Evolutionary conservation across 768 basidiomycete species (phyloP).

Genomic region (Terana coerulea): DNA sequence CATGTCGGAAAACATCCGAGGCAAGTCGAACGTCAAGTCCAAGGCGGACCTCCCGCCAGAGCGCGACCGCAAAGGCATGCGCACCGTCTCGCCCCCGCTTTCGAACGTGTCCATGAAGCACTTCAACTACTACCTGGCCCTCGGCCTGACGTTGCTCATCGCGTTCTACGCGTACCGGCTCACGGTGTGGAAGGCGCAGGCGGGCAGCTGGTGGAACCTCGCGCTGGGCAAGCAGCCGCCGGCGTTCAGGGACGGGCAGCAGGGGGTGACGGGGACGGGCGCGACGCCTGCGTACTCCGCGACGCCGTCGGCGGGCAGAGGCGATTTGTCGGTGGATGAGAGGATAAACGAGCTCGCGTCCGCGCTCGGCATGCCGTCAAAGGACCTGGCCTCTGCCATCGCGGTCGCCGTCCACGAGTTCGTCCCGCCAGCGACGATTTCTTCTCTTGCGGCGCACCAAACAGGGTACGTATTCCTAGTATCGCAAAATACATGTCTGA

Average conservation of each 20-base stretch:
- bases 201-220: constrained; percentile 61
- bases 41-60: constrained; percentile 25
- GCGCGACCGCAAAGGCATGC: constrained; percentile 26
- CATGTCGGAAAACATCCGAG: constrained; percentile 10
- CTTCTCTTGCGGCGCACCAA: constrained; percentile 48
- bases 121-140: constrained; percentile 47
- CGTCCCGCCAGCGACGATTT: constrained; percentile 58
- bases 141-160: constrained; percentile 38
- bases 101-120: constrained; percentile 38
- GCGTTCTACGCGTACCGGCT: constrained; percentile 51
- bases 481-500: background rate
- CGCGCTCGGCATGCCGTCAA: constrained; percentile 57
- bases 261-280: constrained; percentile 13
- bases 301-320: constrained; percentile 4
- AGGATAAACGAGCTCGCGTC: constrained; percentile 57
- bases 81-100: constrained; percentile 42
- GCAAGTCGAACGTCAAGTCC: constrained; percentile 16
- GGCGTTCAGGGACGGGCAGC: constrained; percentile 13
- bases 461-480: constrained; percentile 28
- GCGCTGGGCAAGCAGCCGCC: constrained; percentile 37
- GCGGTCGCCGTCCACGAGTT: constrained; percentile 54
- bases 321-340: constrained; percentile 41
- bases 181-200: constrained; percentile 46
- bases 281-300: constrained; percentile 6
- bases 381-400: constrained; percentile 61